Percentiles rank a stretch among this genome's conserved stretches.
Conservation (phyloP, 331 rosid species). For the Phaseolus coccineus region DNA sequence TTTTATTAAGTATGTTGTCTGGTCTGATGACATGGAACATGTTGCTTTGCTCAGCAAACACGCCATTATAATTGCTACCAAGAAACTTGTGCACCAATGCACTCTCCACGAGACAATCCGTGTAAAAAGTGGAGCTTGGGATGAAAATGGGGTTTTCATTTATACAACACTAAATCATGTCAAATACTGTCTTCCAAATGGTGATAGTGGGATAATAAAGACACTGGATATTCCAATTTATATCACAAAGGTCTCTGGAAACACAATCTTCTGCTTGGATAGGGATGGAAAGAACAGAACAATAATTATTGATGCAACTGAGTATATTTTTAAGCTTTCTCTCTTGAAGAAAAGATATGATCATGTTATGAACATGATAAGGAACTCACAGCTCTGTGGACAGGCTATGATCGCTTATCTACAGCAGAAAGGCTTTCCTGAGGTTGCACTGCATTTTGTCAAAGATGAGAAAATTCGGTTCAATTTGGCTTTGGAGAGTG, state of each 20-base stretch:
- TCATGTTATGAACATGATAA: constrained; percentile 96
- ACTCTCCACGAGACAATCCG: constrained; percentile 99
- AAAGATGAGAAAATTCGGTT: constrained; percentile 93
- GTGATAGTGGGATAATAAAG: constrained; percentile 93
- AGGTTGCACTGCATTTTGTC: constrained; percentile 99
- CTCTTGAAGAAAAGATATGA: constrained; percentile 83
- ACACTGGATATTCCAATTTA: constrained; percentile 95
- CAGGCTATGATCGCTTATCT: constrained; percentile 96
- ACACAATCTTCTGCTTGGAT: constrained; percentile 84
- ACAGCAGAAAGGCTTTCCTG: constrained; percentile 98
- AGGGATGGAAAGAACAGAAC: constrained; percentile 90
- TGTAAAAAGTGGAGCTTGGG: constrained; percentile 99
- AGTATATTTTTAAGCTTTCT: constrained; percentile 89
- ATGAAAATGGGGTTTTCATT: constrained; percentile 91
- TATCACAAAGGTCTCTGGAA: constrained; percentile 85
- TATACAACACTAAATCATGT: constrained; percentile 94
- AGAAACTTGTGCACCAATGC: constrained; percentile 94
- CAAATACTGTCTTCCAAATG: constrained; percentile 93
- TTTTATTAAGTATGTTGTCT: constrained; percentile 81
- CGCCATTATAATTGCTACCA: constrained; percentile 86
- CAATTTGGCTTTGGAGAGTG: constrained; percentile 97
- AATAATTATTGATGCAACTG: constrained; percentile 87
- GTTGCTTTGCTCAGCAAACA: constrained; percentile 98
- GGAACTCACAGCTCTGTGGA: constrained; percentile 96
- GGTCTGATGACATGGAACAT: constrained; percentile 93